These are phyloP conservation scores for Aspergillus puulaauensis DNA, from an alignment of 2,329 filamentous ascomycete genomes.

Conservation along the genomic window DNA sequence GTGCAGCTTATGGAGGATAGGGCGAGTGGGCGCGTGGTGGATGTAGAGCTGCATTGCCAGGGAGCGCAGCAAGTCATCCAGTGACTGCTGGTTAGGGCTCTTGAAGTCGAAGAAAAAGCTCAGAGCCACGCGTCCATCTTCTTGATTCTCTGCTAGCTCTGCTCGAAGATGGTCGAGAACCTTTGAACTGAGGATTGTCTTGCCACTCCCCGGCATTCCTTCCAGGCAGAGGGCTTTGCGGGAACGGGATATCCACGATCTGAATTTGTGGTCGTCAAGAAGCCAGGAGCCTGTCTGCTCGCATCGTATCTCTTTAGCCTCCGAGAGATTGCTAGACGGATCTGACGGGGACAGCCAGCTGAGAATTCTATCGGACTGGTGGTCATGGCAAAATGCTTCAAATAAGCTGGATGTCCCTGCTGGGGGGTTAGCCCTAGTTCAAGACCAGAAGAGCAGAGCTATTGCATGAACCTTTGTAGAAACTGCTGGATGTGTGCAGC, in stretches of 20 bases:
- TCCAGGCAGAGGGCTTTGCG: background rate
- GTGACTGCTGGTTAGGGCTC: background rate
- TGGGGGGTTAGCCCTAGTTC: too few species aligned
- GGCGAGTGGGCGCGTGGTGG: background rate
- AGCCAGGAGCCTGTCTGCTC: background rate
- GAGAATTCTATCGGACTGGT: background rate
- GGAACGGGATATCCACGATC: background rate
- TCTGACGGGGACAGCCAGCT: background rate
- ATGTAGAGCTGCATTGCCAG: background rate
- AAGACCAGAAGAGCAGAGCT: too few species aligned
- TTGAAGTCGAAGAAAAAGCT: background rate
- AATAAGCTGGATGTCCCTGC: too few species aligned
- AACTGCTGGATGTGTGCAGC: too few species aligned
- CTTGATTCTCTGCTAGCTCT: too few species aligned
- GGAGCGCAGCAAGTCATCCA: background rate
- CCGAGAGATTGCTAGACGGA: background rate
- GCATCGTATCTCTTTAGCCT: background rate
- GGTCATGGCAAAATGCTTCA: background rate
- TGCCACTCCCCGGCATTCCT: background rate
- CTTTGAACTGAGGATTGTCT: background rate
- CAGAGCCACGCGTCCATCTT: background rate
- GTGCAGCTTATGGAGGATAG: background rate
- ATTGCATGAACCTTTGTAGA: too few species aligned
- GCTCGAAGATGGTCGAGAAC: background rate
- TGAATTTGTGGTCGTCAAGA: background rate